These are phyloP conservation scores for Euphorbia celastroides DNA, from an alignment of 441 rosid species.

Conservation along the genomic window DNA sequence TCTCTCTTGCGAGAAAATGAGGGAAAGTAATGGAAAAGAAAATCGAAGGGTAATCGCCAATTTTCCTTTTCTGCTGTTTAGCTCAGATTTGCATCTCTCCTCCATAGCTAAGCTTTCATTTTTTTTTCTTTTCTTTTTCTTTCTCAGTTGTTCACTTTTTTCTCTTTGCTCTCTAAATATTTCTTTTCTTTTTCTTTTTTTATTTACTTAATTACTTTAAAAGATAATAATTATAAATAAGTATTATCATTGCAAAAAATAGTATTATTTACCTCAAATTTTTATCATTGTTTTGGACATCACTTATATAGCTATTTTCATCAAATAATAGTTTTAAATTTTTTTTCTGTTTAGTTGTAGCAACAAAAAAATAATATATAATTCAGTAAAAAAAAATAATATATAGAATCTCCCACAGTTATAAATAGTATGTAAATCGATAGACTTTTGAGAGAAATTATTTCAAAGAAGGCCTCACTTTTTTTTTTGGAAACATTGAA, in stretches of 20 bases:
- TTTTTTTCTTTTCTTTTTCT: constrained; percentile 4
- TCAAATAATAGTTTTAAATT: too few relatives aligned
- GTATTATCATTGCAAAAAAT: not conserved
- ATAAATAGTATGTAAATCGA: too few relatives aligned
- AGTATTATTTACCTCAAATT: not conserved
- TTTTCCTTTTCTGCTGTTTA: constrained; percentile 12
- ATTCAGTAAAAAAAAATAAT: too few relatives aligned
- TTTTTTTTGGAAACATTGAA: too few relatives aligned
- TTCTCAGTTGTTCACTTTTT: constrained; percentile 20
- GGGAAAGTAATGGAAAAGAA: constrained; percentile 7
- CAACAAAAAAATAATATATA: too few relatives aligned
- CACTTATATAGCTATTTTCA: too few relatives aligned
- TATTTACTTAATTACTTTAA: not conserved
- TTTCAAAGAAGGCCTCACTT: too few relatives aligned
- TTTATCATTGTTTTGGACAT: too few relatives aligned
- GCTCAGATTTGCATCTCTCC: constrained; percentile 56
- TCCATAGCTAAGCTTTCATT: constrained; percentile 37
- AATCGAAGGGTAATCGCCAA: constrained; percentile 25
- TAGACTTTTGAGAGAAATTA: too few relatives aligned
- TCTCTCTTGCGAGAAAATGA: constrained; percentile 33
- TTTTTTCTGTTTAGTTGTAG: too few relatives aligned
- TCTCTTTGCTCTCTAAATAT: constrained; percentile 22
- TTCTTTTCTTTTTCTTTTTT: constrained; percentile 11
- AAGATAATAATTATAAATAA: not conserved
- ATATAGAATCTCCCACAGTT: too few relatives aligned